Evolutionary conservation across 2,329 filamentous ascomycete genomes (phyloP).

Genomic region (Ascomycota sp.): DNA sequence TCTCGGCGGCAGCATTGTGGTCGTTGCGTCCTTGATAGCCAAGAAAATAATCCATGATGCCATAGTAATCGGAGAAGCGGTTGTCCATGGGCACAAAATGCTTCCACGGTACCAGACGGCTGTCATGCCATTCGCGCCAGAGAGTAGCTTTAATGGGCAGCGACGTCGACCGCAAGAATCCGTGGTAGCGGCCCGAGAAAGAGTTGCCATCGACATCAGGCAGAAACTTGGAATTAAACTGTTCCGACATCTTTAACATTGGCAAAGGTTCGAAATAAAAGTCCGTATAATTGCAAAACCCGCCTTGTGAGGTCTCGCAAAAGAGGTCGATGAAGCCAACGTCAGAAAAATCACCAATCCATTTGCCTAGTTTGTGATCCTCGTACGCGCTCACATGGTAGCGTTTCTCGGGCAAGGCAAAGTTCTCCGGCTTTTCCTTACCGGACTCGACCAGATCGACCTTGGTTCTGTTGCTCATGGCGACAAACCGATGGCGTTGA

Average conservation of each 20-base stretch:
- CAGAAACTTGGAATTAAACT: conserved; percentile 39
- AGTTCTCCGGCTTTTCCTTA: conserved; percentile 20
- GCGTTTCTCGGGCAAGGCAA: conserved; percentile 20
- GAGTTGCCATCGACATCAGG: conserved; percentile 50
- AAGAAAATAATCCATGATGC: conserved; percentile 42
- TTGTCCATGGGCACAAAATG: conserved; percentile 56
- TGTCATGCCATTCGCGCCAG: conserved; percentile 56
- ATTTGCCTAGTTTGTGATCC: conserved; percentile 16
- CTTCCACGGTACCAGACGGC: conserved; percentile 42
- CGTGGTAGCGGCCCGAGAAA: conserved; percentile 38
- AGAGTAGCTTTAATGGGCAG: conserved; percentile 50
- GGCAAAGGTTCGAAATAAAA: conserved; percentile 13
- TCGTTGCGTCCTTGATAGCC: conserved; percentile 25
- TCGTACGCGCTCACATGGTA: conserved; percentile 20
- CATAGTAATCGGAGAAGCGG: conserved; percentile 42
- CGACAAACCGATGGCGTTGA: conserved; percentile 47
- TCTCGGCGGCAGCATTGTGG: conserved; percentile 23
- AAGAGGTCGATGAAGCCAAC: conserved; percentile 21
- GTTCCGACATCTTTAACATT: conserved; percentile 20
- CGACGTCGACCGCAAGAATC: conserved; percentile 39
- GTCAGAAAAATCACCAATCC: conserved; percentile 18
- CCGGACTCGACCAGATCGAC: conserved; percentile 24
- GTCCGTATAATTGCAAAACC: conserved; percentile 2
- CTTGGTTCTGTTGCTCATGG: conserved; percentile 43
- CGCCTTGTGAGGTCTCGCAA: conserved; percentile 10